phyloP scores from a whole-genome alignment of 106 monocot genomes.

The Acorus calamus region DNA sequence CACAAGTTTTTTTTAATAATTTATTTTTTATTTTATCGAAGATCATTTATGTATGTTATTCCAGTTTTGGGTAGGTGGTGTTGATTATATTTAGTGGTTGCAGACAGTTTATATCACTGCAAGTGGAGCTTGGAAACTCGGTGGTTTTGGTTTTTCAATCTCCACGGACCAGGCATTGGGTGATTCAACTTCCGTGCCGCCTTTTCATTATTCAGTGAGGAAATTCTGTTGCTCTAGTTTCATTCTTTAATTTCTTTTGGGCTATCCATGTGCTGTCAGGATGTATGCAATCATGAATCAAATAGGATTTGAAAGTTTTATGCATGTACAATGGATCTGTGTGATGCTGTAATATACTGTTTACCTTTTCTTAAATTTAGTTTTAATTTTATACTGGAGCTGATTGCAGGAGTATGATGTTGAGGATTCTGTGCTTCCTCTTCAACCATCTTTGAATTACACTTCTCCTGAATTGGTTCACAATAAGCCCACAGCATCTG shows the following conservation, averaged over 20 bases:
- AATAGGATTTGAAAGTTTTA: no score
- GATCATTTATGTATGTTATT: neutral
- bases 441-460: conserved; percentile 68
- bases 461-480: conserved; percentile 82
- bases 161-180: conserved; percentile 58
- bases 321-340: no score
- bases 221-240: no score
- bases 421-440: conserved; percentile 77
- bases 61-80: no score
- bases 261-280: no score
- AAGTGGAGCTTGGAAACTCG: conserved; percentile 97
- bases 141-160: conserved; percentile 94
- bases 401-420: conserved; percentile 85
- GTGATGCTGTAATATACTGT: no score
- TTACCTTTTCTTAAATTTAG: no score
- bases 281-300: no score
- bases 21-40: neutral
- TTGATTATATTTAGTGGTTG: conserved; percentile 7
- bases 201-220: conserved; percentile 90
- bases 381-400: neutral
- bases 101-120: conserved; percentile 89
- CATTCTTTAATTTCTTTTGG: no score
- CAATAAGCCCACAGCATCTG: conserved; percentile 32
- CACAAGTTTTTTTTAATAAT: no score
- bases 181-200: conserved; percentile 36